Base-by-base conservation (phyloP, 2,329 filamentous ascomycete species). In the Aspergillus sp. region DNA sequence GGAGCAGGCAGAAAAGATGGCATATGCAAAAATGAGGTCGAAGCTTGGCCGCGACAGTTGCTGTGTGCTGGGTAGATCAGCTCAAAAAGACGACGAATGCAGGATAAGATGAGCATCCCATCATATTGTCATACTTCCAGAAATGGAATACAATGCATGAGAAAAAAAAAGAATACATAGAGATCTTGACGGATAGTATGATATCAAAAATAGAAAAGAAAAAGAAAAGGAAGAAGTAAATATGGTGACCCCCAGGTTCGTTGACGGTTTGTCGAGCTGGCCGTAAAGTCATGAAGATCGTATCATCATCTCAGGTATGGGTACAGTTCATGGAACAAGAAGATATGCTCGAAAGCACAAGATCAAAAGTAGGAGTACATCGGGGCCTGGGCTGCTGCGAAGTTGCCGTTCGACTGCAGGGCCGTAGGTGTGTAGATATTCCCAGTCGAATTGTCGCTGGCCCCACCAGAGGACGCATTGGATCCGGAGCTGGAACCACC, bases 221-320 rank as follows among this genome's bases (percentile, higher is more conserved):
- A 2, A 19, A 1, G 2, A 19, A 19, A 19, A 19, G 2, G 2
- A 19, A 19, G 19, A 19, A 19, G 19, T 19, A 19, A 44, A 39
- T 39, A 10, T 39, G 45, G 19, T 19, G 19, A 50, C 12, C 42
- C 52, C 60, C 55, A 49, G 52, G 49, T 54, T 57, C 50, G 52
- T 52, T 60, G 56, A 56, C 58, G 52, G 45, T 42, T 36, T 52
- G 49, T 54, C 48, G 50, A 48, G 47, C 47, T 56, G 53, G 57
- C 56, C 57, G 54, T 59, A 27, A 54, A 59, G 42, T 58, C 56
- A 53, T 58, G 42, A 61, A 56, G 56, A 60, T 67, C 65, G 61
- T 68, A 50, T 56, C 60, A 59, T 67, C 64, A 55, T 67, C 48
- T 59, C 56, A 58, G 26, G 52, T 68, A 67, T 63, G 62, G 57